These are phyloP conservation scores for Cercospora canescens DNA, from an alignment of 2,329 filamentous ascomycete genomes.

Conservation along the genomic window DNA sequence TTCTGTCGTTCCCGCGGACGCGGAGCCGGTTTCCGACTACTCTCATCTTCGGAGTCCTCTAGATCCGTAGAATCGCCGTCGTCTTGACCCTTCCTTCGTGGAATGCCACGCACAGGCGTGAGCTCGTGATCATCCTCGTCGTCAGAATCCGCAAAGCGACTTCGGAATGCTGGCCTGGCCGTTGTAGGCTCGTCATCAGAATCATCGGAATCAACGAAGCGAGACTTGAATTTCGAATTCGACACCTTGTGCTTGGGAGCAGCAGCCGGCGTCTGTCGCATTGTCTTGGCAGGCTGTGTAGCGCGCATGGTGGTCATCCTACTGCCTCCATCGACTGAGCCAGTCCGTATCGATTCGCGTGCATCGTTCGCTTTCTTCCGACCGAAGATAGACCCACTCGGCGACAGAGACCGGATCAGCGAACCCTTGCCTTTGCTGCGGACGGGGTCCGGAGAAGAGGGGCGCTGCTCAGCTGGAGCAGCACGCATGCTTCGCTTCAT, in stretches of 20 bases:
- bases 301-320: slow-evolving; percentile 26
- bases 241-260: slow-evolving; percentile 6
- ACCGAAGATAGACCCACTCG: slow-evolving; percentile 56
- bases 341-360: slow-evolving; percentile 30
- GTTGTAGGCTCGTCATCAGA: slow-evolving; percentile 59
- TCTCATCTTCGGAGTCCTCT: slow-evolving; percentile 46
- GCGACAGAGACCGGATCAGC: slow-evolving; percentile 69
- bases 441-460: slow-evolving; percentile 41
- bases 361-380: slow-evolving; percentile 30
- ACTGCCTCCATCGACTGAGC: slow-evolving; percentile 25
- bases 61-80: slow-evolving; percentile 59
- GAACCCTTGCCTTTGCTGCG: slow-evolving; percentile 29
- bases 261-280: slow-evolving; percentile 10
- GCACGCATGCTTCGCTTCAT: slow-evolving; percentile 76
- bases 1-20: slow-evolving; percentile 47
- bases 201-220: slow-evolving; percentile 57
- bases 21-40: slow-evolving; percentile 24
- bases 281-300: slow-evolving; percentile 10
- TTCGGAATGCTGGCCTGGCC: slow-evolving; percentile 38
- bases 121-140: slow-evolving; percentile 53
- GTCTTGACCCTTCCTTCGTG: slow-evolving; percentile 53
- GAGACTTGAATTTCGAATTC: slow-evolving; percentile 46
- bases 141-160: slow-evolving; percentile 52
- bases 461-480: slow-evolving; percentile 33
- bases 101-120: slow-evolving; percentile 61